Evolutionary conservation across 1,284 basidiomycete genomes (phyloP), one percentile per base, ranked within the genome.

Genomic region (Pseudozyma pruni): DNA sequence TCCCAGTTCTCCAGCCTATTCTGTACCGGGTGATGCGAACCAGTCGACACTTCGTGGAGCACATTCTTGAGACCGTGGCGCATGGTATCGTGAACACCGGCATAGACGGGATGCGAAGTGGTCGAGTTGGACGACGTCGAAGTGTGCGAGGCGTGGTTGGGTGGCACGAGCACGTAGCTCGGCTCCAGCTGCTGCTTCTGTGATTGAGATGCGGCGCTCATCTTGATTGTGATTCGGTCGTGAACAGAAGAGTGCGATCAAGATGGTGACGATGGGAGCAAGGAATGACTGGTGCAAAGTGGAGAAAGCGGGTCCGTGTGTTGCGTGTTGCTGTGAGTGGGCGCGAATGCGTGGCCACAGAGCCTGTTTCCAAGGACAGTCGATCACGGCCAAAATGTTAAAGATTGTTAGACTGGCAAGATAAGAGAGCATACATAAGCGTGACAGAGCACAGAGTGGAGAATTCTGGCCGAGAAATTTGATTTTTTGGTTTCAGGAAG

Each of bases 1-100:
- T 93, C 89, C 95, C 95, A 98, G 32, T 70, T 52, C 51, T 80
- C 80, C 19, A 81, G 51, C n/a, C 80, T 45, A 62, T 78, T 68
- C 69, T 81, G 75, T 11, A 80, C 38, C 5, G 80, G 80, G 40
- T 82, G 80, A 39, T 67, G 55, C 27, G 67, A 40, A 3, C 54
- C 51, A 13, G 64, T 63, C 2, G 75, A 67, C 3, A 72, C 71
- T 32, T 80, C 59, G 34, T 70, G 69, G 6, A 70, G 58, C 22
- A 80, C 45, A 29, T 70, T 75, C 25, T 75, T 76, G 22, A 45
- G 55, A 10, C 80, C 79, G 50, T 78, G 51, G 22, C 80, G 76
- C 57, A 82, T 74, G 23, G 79, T 52, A 51, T 82, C 80, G 62
- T 82, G 80, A 2, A 76, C 66, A 22, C 79, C 79, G 4, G 63